A percentile compares a stretch with the other conserved stretches of the same genome.
Conservation (phyloP, 2,329 filamentous ascomycete genomes). For the Sclerotinia spermophila region DNA sequence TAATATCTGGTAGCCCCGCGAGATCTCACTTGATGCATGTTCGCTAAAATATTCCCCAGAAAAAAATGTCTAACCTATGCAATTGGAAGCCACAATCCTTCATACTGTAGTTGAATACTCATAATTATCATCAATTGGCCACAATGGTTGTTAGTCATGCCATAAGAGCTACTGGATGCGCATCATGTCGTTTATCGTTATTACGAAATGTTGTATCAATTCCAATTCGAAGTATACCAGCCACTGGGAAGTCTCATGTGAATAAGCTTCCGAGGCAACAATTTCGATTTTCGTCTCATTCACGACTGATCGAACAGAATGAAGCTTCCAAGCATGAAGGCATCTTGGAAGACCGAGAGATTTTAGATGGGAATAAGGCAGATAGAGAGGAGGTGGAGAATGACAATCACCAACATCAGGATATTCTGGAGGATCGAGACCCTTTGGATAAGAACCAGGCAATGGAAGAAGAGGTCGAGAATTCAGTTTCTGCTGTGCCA, state of each 20-base stretch:
- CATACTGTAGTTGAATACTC: neutral
- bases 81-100: neutral
- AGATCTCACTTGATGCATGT: neutral
- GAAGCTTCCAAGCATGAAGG: neutral
- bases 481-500: conserved; percentile 44
- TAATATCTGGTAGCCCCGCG: neutral
- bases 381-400: conserved; percentile 1
- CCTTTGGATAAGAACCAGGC: conserved; percentile 16
- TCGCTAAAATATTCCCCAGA: conserved; percentile 1
- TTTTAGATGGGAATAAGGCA: neutral
- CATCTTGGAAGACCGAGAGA: neutral
- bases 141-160: conserved; percentile 33
- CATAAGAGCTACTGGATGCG: conserved; percentile 35
- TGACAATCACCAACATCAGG: neutral
- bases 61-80: neutral
- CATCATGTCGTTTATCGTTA: conserved; percentile 33
- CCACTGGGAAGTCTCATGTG: neutral
- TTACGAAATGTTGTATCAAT: conserved; percentile 32
- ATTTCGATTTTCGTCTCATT: conserved; percentile 22
- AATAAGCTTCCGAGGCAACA: conserved; percentile 12
- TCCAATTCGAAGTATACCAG: conserved; percentile 23
- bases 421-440: neutral
- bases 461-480: conserved; percentile 24
- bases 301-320: conserved; percentile 11
- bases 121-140: neutral